Percentiles rank a stretch among this genome's conserved stretches.
Conservation (phyloP, 805 yeast genomes). For the Alloascoidea hylecoeti region DNA sequence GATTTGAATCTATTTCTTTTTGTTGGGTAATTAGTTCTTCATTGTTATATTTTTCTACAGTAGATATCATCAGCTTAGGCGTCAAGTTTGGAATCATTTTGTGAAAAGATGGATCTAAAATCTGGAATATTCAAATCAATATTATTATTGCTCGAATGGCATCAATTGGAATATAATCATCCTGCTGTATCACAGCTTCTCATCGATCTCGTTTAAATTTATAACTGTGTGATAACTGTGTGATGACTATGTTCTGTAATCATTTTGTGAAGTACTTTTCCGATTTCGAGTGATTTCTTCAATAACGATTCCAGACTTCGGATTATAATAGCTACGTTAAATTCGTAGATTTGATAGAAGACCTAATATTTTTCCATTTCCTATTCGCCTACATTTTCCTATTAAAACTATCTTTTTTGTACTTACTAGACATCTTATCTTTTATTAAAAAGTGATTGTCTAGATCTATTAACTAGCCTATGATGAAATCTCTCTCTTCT, state of each 20-base stretch:
- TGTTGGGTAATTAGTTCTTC: background rate
- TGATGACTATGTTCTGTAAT: background rate
- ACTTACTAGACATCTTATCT: background rate
- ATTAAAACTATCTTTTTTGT: background rate
- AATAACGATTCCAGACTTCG: background rate
- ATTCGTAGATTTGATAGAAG: background rate
- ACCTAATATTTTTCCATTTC: background rate
- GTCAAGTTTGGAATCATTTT: too few species aligned
- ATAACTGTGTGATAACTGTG: background rate
- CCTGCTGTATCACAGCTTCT: background rate
- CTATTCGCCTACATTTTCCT: background rate
- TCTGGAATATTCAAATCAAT: too few species aligned
- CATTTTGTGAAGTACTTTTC: too few species aligned
- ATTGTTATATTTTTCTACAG: too few species aligned
- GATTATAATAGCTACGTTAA: background rate
- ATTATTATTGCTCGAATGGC: background rate
- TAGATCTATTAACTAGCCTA: background rate
- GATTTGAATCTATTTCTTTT: background rate
- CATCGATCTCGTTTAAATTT: background rate
- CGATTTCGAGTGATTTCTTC: too few species aligned
- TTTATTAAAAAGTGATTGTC: background rate
- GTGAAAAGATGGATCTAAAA: background rate
- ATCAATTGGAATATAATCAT: background rate
- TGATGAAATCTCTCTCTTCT: background rate
- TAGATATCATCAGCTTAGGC: too few species aligned